A percentile compares a stretch with the other conserved stretches of the same genome.
phyloP scores from a whole-genome alignment of 371 early-diverging fungal genomes.

The Mucor mucedo region DNA sequence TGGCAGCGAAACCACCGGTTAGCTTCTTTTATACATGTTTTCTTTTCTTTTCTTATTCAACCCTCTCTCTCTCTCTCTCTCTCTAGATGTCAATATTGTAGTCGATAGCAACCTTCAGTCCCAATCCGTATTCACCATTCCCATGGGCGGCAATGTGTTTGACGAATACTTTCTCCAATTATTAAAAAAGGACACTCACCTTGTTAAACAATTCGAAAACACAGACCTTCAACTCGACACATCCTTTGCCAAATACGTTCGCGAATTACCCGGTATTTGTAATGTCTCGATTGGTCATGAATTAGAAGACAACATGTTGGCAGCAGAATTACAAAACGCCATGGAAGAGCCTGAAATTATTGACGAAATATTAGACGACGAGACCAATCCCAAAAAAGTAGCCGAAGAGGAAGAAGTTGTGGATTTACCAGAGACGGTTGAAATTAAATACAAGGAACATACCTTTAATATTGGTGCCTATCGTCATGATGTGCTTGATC shows the following conservation, averaged over 20 bases:
- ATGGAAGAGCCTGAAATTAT: slow-evolving; percentile 42
- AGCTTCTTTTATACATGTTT: not conserved
- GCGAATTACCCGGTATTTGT: slow-evolving; percentile 63
- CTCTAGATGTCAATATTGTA: slow-evolving; percentile 72
- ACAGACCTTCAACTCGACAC: slow-evolving; percentile 47
- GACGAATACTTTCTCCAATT: slow-evolving; percentile 63
- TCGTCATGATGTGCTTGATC: slow-evolving; percentile 64
- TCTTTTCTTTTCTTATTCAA: too few species aligned
- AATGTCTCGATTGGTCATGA: slow-evolving; percentile 56
- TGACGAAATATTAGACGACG: slow-evolving; percentile 40
- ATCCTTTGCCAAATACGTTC: slow-evolving; percentile 63
- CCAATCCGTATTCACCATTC: slow-evolving; percentile 63
- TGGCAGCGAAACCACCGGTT: slow-evolving; percentile 79
- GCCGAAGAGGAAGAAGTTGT: slow-evolving; percentile 14
- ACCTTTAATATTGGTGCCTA: slow-evolving; percentile 66
- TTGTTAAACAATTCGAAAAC: slow-evolving; percentile 51
- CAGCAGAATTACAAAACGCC: slow-evolving; percentile 27
- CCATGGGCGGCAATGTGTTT: slow-evolving; percentile 74
- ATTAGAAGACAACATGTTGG: slow-evolving; percentile 33
- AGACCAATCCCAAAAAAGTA: slow-evolving; percentile 16
- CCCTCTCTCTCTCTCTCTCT: too few species aligned
- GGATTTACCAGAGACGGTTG: slow-evolving; percentile 18
- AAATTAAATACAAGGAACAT: slow-evolving; percentile 28
- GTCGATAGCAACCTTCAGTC: slow-evolving; percentile 70
- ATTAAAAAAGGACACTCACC: slow-evolving; percentile 60